Evolutionary conservation across 345 rosid genomes (phyloP).

Genomic region (Luvunga scandens): DNA sequence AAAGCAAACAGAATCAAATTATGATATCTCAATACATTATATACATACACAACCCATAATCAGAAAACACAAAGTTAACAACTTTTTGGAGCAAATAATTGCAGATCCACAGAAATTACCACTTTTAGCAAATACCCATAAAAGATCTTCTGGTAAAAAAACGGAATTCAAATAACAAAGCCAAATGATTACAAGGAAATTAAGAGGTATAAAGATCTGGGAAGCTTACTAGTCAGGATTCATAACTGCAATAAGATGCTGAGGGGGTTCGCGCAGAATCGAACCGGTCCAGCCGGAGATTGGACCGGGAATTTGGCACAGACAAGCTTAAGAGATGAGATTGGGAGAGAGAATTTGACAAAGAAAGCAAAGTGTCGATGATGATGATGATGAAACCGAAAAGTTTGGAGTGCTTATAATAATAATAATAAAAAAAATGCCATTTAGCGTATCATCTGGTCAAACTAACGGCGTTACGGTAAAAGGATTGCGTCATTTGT

Average conservation of each 20-base stretch:
- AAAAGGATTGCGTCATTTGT: too few species aligned
- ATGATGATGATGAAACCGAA: conserved; percentile 5
- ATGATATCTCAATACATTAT: not conserved
- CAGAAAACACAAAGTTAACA: not conserved
- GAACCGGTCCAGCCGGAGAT: conserved; percentile 27
- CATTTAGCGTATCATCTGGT: not conserved
- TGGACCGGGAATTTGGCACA: conserved; percentile 22
- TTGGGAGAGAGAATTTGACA: not conserved
- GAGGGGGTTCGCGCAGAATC: conserved; percentile 15
- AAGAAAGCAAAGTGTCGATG: not conserved
- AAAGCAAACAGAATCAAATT: not conserved
- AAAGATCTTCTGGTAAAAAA: not conserved
- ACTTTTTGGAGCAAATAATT: not conserved
- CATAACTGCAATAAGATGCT: conserved; percentile 23
- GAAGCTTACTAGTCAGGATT: conserved; percentile 43
- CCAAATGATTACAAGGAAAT: not conserved
- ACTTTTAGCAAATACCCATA: not conserved
- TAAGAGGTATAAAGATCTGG: not conserved
- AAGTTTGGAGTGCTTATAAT: not conserved
- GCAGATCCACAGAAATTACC: conserved; percentile 8
- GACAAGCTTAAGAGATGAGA: not conserved
- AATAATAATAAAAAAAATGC: too few species aligned
- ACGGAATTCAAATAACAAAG: not conserved
- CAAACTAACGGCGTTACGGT: not conserved
- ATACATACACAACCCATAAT: not conserved